A percentile compares a stretch with the other conserved stretches of the same genome.
Conservation (phyloP, 306 rosid species). For the Cajanus cajan region DNA sequence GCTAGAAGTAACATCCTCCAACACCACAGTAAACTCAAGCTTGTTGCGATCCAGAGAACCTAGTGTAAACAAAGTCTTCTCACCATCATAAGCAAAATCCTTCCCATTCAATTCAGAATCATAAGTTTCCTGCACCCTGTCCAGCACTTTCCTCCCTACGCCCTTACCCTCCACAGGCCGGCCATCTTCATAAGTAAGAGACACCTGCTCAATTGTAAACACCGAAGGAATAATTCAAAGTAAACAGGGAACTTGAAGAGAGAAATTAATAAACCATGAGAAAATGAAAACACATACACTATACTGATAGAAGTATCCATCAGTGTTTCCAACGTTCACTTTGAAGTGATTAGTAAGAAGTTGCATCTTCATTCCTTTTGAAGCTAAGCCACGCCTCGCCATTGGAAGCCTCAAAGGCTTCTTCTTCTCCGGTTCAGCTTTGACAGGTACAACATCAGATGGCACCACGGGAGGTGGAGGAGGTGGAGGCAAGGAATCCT, state of each 20-base stretch:
- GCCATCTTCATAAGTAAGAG: slow-evolving; percentile 80
- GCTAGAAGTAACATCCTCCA: slow-evolving; percentile 65
- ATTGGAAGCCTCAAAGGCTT: slow-evolving; percentile 60
- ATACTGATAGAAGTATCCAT: slow-evolving; percentile 75
- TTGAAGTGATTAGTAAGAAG: slow-evolving; percentile 78
- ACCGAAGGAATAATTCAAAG: not conserved
- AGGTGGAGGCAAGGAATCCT: slow-evolving; percentile 50
- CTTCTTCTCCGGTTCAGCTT: slow-evolving; percentile 53
- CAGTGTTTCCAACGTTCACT: slow-evolving; percentile 54
- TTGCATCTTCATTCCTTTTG: slow-evolving; percentile 58
- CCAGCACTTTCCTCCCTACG: slow-evolving; percentile 69
- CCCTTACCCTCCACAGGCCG: slow-evolving; percentile 90
- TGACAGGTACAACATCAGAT: slow-evolving; percentile 56
- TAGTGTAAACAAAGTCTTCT: slow-evolving; percentile 80
- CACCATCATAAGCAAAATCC: slow-evolving; percentile 91
- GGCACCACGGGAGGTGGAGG: slow-evolving; percentile 81
- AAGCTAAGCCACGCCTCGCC: slow-evolving; percentile 61
- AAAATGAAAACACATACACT: slow-evolving; percentile 55
- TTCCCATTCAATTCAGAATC: slow-evolving; percentile 68
- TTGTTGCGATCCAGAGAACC: slow-evolving; percentile 84
- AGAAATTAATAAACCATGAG: not conserved
- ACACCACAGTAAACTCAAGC: slow-evolving; percentile 76
- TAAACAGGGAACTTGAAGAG: not conserved
- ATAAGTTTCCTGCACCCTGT: slow-evolving; percentile 77
- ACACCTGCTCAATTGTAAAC: slow-evolving; percentile 48